Evolutionary conservation across 2,329 filamentous ascomycete genomes (phyloP).

Genomic region (Hypocreales sp.): DNA sequence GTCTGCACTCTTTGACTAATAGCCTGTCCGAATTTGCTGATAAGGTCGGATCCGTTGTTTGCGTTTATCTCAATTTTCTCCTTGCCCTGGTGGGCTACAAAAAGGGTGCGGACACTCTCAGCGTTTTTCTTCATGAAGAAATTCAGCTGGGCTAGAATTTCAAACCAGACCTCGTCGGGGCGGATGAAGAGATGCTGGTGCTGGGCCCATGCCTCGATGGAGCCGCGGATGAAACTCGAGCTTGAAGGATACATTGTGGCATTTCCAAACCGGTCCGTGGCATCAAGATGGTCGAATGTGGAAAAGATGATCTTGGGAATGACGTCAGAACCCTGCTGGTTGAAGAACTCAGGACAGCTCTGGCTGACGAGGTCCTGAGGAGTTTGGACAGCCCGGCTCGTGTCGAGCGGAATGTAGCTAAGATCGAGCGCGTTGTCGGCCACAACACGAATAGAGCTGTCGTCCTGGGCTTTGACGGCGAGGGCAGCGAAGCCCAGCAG

Average conservation of each 20-base stretch:
- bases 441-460: too few relatives aligned
- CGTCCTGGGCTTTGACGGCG: too few relatives aligned
- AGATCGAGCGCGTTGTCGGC: not conserved
- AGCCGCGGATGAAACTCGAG: conserved; percentile 22
- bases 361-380: not conserved
- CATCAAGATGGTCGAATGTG: too few relatives aligned
- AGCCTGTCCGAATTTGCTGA: not conserved
- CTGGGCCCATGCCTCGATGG: conserved; percentile 29
- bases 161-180: conserved; percentile 39
- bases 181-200: conserved; percentile 32
- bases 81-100: conserved; percentile 27
- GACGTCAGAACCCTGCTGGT: too few relatives aligned
- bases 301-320: too few relatives aligned
- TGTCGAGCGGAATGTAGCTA: not conserved
- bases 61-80: not conserved
- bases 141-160: conserved; percentile 33
- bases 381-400: not conserved
- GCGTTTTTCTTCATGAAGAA: conserved; percentile 31
- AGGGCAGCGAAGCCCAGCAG: too few relatives aligned
- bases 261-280: not conserved
- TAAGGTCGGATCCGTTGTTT: not conserved
- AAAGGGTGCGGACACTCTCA: conserved; percentile 26
- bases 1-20: conserved; percentile 15
- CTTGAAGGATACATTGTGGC: not conserved
- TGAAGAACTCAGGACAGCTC: not conserved